A percentile compares a stretch with the other conserved stretches of the same genome.
Conservation (phyloP, 106 monocot genomes). For the Chionographis japonica region DNA sequence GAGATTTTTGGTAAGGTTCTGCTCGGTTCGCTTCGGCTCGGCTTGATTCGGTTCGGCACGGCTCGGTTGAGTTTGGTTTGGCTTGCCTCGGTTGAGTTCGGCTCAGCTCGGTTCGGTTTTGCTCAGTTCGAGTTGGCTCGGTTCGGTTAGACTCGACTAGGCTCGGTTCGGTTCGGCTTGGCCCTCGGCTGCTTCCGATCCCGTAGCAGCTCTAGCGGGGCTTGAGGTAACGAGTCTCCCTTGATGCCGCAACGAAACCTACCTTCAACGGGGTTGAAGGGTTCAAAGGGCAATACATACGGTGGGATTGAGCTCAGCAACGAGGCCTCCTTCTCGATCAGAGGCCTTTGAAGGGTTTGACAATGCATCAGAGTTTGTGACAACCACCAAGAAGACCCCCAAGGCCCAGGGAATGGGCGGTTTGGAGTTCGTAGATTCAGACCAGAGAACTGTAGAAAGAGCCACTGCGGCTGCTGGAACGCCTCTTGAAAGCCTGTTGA, state of each 20-base stretch:
- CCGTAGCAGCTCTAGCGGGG: constrained; percentile 63
- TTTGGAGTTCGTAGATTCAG: constrained; percentile 61
- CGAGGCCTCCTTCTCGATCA: constrained; percentile 68
- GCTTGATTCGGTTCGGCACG: no score
- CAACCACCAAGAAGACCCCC: constrained; percentile 43
- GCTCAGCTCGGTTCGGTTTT: no score
- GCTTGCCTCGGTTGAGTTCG: no score
- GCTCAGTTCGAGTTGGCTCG: no score
- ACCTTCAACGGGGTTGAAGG: constrained; percentile 85
- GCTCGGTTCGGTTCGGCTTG: no score
- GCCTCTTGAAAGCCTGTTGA: constrained; percentile 69
- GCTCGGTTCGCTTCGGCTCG: no score
- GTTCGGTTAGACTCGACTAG: no score
- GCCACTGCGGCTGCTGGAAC: constrained; percentile 29
- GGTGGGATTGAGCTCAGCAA: constrained; percentile 89
- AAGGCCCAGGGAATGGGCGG: constrained; percentile 51
- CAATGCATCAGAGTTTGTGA: constrained; percentile 83
- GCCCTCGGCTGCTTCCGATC: constrained; percentile 33
- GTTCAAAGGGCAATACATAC: constrained; percentile 95
- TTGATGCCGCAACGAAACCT: constrained; percentile 70
- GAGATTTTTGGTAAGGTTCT: no score
- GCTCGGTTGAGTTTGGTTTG: no score
- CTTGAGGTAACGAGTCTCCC: constrained; percentile 81
- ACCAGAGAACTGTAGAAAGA: constrained; percentile 13
- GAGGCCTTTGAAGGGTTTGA: constrained; percentile 93